Base-by-base conservation (phyloP, 768 basidiomycete genomes). In the Lanmaoa rubissima region DNA sequence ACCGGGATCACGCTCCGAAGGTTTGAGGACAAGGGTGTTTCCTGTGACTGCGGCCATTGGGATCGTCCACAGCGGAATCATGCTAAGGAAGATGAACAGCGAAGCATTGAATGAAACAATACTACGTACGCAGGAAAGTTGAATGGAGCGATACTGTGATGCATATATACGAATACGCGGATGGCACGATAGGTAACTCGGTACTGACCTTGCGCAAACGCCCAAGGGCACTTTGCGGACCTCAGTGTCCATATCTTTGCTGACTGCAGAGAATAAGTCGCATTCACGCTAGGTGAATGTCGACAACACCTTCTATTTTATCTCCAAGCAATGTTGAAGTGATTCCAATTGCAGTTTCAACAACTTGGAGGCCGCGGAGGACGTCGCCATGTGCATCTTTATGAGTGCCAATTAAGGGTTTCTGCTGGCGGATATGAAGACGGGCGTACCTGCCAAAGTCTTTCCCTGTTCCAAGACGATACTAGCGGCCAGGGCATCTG, bases 41-140 rank as follows among this genome's bases (percentile, higher is more conserved):
- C 96, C 96, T 0, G 92, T 94, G 11, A 87, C 87, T 24, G 85
- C 78, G 17, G 94, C 90, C 82, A 94, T 86, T 43, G 89, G 89
- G 62, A 98, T 94, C 0, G 93, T 88, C 96, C 96, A 98, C 8
- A 98, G 78, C 0, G 95, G 96, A 65, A 98, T 98, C 94, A 96
- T 96, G 5, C 89, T 91, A 59, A 21, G 43, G 35, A 31, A 11
- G 40, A 47, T 63, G 34, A 63, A 46, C 11, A 36, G 12, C 28
- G 10, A 50, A 26, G 26, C 26, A 47, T 36, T 12, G 35, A 17
- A 32, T 28, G 17, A 39, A 39, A 32, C 16, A 17, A 38, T 2
- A 28, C 36, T 26, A 74, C 86, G 66, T 70, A 90, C 87, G 91
- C 92, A 51, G 90, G 91, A 69, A 92, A 93, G 69, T 93, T 92